phyloP scores from a whole-genome alignment of 805 yeast species.

The Saturnispora sekii region DNA sequence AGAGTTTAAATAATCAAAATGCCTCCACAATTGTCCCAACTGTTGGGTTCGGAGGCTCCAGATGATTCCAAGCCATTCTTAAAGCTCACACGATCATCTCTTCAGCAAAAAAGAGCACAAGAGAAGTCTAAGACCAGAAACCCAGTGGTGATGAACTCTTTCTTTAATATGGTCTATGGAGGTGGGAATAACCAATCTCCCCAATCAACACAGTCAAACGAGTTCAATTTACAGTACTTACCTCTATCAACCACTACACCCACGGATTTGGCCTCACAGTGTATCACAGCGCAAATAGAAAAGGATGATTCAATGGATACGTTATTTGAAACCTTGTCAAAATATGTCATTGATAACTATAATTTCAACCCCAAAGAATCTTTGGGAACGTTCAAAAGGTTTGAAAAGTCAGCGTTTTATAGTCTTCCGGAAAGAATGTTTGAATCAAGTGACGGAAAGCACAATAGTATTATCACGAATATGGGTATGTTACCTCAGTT shows the following conservation, averaged over 20 bases:
- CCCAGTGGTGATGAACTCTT: conserved; percentile 2
- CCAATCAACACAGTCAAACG: not conserved
- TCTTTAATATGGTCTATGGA: conserved; percentile 6
- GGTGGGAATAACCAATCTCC: not conserved
- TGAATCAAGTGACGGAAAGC: not conserved
- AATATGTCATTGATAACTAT: conserved; percentile 60
- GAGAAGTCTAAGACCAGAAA: conserved; percentile 12
- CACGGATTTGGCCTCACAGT: conserved; percentile 51
- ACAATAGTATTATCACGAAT: conserved; percentile 39
- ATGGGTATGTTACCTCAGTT: conserved; percentile 81
- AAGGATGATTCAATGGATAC: conserved; percentile 50
- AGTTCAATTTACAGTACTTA: conserved; percentile 30
- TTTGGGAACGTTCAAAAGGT: conserved; percentile 54
- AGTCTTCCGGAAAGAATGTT: conserved; percentile 62
- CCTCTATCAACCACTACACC: conserved; percentile 44
- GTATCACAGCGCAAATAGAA: conserved; percentile 47
- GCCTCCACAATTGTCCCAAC: conserved; percentile 6
- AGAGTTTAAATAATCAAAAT: not conserved
- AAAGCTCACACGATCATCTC: conserved; percentile 12
- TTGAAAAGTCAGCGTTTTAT: conserved; percentile 58
- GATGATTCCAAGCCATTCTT: not conserved
- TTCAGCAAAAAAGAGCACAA: conserved; percentile 23
- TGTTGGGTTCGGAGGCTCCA: conserved; percentile 4
- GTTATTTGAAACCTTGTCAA: conserved; percentile 45
- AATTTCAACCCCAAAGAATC: conserved; percentile 38